Percentiles rank a stretch among this genome's conserved stretches.
Evolutionary conservation across 148 eudicot genomes (phyloP).

Genomic region (Amaranthus cruentus): DNA sequence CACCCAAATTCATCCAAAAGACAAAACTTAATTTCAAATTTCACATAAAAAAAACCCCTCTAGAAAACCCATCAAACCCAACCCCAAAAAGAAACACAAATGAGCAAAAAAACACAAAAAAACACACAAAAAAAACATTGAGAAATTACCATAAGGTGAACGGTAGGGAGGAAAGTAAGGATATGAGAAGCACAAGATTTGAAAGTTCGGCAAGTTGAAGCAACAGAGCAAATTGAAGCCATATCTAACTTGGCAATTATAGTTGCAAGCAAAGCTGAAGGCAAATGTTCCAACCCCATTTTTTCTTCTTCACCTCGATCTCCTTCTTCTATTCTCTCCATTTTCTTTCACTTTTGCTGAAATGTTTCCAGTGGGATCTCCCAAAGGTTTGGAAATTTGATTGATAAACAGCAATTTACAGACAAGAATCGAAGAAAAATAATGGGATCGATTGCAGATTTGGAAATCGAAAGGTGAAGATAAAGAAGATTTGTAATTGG

Average conservation of each 20-base stretch:
- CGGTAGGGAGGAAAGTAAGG: conserved; percentile 62
- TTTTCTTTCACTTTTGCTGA: background rate
- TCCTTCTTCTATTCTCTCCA: conserved; percentile 13
- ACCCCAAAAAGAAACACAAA: background rate
- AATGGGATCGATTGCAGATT: background rate
- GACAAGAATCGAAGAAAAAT: background rate
- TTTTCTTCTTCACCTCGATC: conserved; percentile 3
- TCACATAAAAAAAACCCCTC: background rate
- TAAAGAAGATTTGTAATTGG: background rate
- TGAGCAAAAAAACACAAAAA: background rate
- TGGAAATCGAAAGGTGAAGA: background rate
- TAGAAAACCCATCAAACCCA: background rate
- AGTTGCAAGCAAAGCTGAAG: conserved; percentile 60
- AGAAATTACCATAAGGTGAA: conserved; percentile 66
- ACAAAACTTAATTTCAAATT: background rate
- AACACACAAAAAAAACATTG: background rate
- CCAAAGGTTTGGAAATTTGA: background rate
- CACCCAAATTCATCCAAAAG: background rate
- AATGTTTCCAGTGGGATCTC: background rate
- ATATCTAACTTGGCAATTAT: conserved; percentile 74
- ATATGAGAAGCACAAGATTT: conserved; percentile 56
- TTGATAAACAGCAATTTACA: background rate
- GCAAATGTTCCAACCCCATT: conserved; percentile 51
- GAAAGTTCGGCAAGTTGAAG: conserved; percentile 71
- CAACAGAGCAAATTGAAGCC: conserved; percentile 66